Evolutionary conservation across 202 grass and related monocot genomes (phyloP), one percentile per base, ranked within the genome.

Genomic region (Carex arenaria): DNA sequence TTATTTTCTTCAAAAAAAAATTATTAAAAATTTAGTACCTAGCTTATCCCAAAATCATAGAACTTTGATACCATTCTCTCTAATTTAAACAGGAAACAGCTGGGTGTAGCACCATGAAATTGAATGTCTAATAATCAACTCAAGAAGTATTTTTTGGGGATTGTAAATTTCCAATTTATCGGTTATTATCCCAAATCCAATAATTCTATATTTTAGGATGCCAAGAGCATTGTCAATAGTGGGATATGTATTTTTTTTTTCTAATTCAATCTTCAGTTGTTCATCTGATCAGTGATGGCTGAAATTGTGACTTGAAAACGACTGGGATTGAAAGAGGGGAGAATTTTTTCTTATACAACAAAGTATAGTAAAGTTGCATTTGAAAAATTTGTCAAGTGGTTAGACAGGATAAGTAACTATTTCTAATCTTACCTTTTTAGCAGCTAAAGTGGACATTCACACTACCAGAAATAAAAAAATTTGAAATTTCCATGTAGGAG

Each of bases 351-450:
- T 18, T 32, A 17, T 49, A 9, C 72, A 5, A 31, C 6, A 55
- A 74, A 31, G 26, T 75, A 75, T 75, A 31, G 5, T 47, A n/a
- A 71, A 18, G 4, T 8, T 15, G 36, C 20, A 19, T 59, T 64
- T 78, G 3, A 10, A 56, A 68, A 6, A 43, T 36, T 61, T 74
- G 75, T 87, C 10, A 72, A 81, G 52, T 81, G 77, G 57, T 45
- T 60, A 20, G 76, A 31, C 49, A 62, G 18, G 78, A 81, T 47
- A 65, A 62, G 14, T 82, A 81, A 82, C 85, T 7, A 22, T 17
- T 72, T 74, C 34, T 14, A 86, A 67, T 87, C 65, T 14, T 56
- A 40, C 7, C 55, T 61, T 72, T 72, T 51, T 49, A 73, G 67
- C 43, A 45, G 61, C 43, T 61, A 52, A 30, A 4, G 64, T 85